Evolutionary conservation across 805 yeast genomes (phyloP), one percentile per base, ranked within the genome.

Genomic region (Cyberlindnera japonica): DNA sequence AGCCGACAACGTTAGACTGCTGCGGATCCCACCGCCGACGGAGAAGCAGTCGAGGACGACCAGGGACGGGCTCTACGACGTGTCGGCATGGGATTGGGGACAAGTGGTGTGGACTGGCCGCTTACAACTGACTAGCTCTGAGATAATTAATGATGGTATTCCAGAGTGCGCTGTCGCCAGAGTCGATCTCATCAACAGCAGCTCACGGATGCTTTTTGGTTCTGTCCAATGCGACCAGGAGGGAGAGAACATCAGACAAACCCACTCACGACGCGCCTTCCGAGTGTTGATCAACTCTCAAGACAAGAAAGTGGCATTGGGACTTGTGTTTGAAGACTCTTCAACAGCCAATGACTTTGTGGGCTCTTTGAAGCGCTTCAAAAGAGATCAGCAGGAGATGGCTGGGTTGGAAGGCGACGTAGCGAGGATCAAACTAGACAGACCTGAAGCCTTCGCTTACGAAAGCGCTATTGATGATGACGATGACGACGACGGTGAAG

Each of bases 271-370:
- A 33, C 43, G 64, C 29, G 57, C 59, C 32, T 71, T 61, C 45
- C 66, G 65, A 18, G 53, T 70, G 6, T 40, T 65, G 7, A 55
- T 67, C 22, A 57, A 53, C n/a, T 58, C 60, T 33, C 53, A 53
- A 14, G 55, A 42, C 4, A 47, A 58, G 40, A 55, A 54, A n/a
- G 63, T 71, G 11, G 64, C 63, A 18, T 50, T 71, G n/a, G 75
- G 75, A 5, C 46, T 70, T 38, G 65, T 65, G 12, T 68, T 69
- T 40, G 51, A 48, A 3, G 65, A 65, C 48, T 47, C 39, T 2
- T 26, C 38, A 9, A 38, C 39, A 6, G 50, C 39, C 17, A 37
- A 36, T 16, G 45, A 35, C 31, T 41, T 46, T 25, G 43, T 34
- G 8, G 25, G 24, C 11, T 27, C 33, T 16, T 28, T 41, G 5